These are phyloP conservation scores for Aspergillus asperescens DNA, from an alignment of 495 filamentous ascomycete genomes.

Conservation along the genomic window DNA sequence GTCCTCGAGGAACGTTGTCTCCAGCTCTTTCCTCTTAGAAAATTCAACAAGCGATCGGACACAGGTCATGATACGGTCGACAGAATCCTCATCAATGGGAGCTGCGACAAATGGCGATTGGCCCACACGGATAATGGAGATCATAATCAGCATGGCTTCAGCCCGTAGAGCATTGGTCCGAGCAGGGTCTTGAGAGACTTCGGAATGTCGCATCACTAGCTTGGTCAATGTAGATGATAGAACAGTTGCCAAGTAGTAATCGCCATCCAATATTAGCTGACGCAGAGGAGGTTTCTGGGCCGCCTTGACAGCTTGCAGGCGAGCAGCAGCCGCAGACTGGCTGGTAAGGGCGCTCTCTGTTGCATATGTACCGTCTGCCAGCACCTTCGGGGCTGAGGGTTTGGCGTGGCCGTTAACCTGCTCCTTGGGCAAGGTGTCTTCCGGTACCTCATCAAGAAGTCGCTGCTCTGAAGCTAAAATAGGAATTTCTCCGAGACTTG, in stretches of 20 bases:
- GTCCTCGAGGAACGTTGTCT: constrained; percentile 90
- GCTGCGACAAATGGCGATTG: constrained; percentile 97
- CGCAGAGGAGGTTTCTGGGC: constrained; percentile 94
- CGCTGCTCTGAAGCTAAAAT: constrained; percentile 95
- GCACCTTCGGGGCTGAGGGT: constrained; percentile 70
- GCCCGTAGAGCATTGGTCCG: constrained; percentile 92
- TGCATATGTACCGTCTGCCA: constrained; percentile 95
- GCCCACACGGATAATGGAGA: constrained; percentile 93
- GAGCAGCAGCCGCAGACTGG: constrained; percentile 81
- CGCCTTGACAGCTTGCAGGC: constrained; percentile 92
- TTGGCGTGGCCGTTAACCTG: constrained; percentile 80
- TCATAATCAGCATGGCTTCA: constrained; percentile 99
- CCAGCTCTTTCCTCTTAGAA: constrained; percentile 78
- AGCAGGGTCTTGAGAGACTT: constrained; percentile 79
- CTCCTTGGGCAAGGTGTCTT: constrained; percentile 62
- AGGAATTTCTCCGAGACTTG: constrained; percentile 93
- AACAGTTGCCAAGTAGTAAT: constrained; percentile 94
- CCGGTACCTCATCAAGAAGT: constrained; percentile 71
- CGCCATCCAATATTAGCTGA: constrained; percentile 92
- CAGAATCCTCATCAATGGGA: constrained; percentile 94
- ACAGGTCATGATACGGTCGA: constrained; percentile 96
- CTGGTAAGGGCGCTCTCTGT: constrained; percentile 95
- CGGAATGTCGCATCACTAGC: constrained; percentile 95
- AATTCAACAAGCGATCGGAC: constrained; percentile 92
- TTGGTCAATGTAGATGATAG: constrained; percentile 94